Evolutionary conservation across 2,329 filamentous ascomycete species (phyloP), one percentile per base, ranked within the genome.

Genomic region (Penicillium sp.): DNA sequence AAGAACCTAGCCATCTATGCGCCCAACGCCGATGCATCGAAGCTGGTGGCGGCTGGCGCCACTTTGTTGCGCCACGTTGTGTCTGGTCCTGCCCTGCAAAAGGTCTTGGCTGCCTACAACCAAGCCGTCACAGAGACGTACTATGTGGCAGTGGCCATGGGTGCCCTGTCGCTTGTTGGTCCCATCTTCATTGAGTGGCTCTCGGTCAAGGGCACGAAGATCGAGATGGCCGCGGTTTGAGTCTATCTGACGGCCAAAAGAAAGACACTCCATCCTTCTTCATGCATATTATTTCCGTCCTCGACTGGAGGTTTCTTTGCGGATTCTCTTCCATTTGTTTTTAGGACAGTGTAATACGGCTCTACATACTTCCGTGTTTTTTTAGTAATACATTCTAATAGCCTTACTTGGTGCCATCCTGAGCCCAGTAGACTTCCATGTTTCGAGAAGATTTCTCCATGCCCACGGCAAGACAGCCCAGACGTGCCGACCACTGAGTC

Each of bases 131-230:
- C 59, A 6, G 44, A 66, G 29, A 63, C 65, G 0, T 70, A 64
- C 48, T 68, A 68, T 41, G 60, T 64, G n/a, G 47, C 55, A 14
- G 57, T 68, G 4, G 64, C 59, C 1, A 66, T 69, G 59, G 55
- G 57, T 7, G 59, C 57, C n/a, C 34, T 68, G 25, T 57, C 56
- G 2, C 43, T 65, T 4, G 27, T 69, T 21, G 62, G 59, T 0
- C 58, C 62, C 1, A 43, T 66, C 17, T 61, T 59, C 20, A 48
- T 71, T 9, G 59, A 69, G 44, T 71, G 68, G 68, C 56, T 65
- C 36, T 67, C 60, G 3, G 63, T 71, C 17, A 69, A 66, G 48
- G 62, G 59, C 5, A 41, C 41, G 38, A 45, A 45, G 34, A 45
- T 45, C 13, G 43, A 45, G 30, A 41, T 38, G 33, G 23, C 43